Base-by-base conservation (phyloP, 495 filamentous ascomycete genomes). In the Penicillium ucsense region DNA sequence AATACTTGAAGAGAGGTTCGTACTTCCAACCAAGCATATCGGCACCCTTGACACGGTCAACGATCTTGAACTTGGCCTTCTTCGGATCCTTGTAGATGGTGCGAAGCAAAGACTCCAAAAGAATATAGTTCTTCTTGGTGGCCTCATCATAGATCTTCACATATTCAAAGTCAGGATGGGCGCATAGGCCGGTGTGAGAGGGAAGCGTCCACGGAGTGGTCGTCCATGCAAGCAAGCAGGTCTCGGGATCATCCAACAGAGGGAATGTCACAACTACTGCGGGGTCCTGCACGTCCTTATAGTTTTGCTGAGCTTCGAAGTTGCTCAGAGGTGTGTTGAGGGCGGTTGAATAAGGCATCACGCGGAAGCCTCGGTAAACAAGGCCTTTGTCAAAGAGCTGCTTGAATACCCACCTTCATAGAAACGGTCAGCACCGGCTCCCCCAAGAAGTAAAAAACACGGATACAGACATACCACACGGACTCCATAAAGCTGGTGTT, bases 181-280 rank as follows among this genome's bases (percentile, higher is more conserved):
- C 85, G 6, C 88, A 88, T 46, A 98, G 77, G 5, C 80, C 82
- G 4, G 77, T 78, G 63, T 98, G 84, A 12, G 87, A 89, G 27
- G 91, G 91, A 29, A 96, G 67, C 4, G 91, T 97, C 92, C 92
- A 98, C 0, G 92, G 91, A 3, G 92, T 97, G 4, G 91, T 98
- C 2, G 94, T 95, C 88, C 89, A 95, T 20, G 88, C 87, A 35
- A 95, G 74, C 35, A 95, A 71, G 43, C 69, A 77, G 4, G 88
- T 94, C 44, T 84, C 68, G 2, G 86, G 81, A 46, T 88, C 86
- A 33, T 82, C 73, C 30, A 89, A 49, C 3, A 97, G 72, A 3
- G 91, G 91, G 62, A 95, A 97, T 3, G 83, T 80, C 4, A 95
- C 84, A 8, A 95, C 86, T 35, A 95, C 72, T n/a, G 91, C 88